These are phyloP conservation scores for Phytophthora megakarya DNA, from an alignment of 352 stramenopile species.

Conservation along the genomic window DNA sequence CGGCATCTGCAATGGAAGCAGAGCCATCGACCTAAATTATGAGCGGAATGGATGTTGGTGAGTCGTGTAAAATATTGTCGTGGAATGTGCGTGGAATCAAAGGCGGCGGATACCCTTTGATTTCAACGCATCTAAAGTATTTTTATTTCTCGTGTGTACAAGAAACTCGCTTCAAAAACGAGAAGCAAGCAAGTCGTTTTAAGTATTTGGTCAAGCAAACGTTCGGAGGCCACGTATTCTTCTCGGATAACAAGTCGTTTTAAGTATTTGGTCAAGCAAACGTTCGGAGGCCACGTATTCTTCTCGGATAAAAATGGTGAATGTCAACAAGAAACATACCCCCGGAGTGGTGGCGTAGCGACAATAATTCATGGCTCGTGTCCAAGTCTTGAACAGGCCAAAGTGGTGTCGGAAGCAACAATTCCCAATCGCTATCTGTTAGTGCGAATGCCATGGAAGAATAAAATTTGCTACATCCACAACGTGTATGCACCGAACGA, in stretches of 20 bases:
- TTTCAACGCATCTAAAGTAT: neutral
- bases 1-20: neutral
- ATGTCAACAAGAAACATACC: neutral
- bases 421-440: neutral
- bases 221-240: neutral
- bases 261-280: neutral
- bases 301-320: neutral
- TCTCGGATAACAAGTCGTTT: neutral
- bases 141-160: neutral
- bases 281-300: neutral
- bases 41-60: neutral
- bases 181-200: neutral
- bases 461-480: constrained; percentile 7
- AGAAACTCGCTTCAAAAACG: neutral
- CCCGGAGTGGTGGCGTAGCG: neutral
- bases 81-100: neutral
- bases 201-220: neutral
- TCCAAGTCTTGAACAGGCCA: neutral
- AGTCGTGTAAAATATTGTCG: neutral
- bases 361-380: constrained; percentile 3
- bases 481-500: constrained; percentile 13
- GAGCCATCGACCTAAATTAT: no score
- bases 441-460: neutral
- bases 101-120: neutral
- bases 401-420: neutral